Base-by-base conservation (phyloP, 2,329 filamentous ascomycete genomes). In the Fusarium concolor region DNA sequence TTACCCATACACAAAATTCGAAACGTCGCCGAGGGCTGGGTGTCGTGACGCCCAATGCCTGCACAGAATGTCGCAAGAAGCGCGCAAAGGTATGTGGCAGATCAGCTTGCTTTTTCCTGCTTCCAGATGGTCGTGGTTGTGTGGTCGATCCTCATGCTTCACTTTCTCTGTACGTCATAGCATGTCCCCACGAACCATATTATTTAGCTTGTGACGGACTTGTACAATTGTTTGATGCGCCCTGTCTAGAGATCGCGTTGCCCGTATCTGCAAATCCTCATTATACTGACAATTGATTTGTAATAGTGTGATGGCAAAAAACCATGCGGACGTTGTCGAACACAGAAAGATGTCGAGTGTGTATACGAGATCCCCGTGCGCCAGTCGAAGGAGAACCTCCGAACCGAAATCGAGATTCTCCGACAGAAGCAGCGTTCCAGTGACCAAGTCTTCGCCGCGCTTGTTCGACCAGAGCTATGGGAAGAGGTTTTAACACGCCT, bases 341-440 rank as follows among this genome's bases (percentile, higher is more conserved):
- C 78, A 1, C 87, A 89, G 65, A 84, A 83, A 54, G 84, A 85
- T 31, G 77, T 83, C 38, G 83, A 88, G 24, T 90, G 88, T 63
- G 73, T 88, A 24, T 90, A 90, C 78, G 87, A 90, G 67, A 74
- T 88, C 10, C 88, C 87, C 0, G 84, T 90, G 7, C 86, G 88
- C 43, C 87, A 89, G 68, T 89, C 87, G 12, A 90, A 90, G 64
- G 87, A 89, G 62, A 83, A 84, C 52, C 81, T 90, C 7, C 84
- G 88, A 43, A 80, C 79, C 71, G 87, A 90, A 71, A 87, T 90
- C 62, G 88, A 90, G 53, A 77, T 77, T 26, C 77, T 90, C 35
- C 85, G 85, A 46, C 80, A 81, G 17, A 83, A 85, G 41, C 85
- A 89, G 71, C 83, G 82, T 22, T 83, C 83, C 43, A 87, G 79